Evolutionary conservation across 2,329 filamentous ascomycete species (phyloP), one percentile per base, ranked within the genome.

Genomic region (Penicillium sp.): DNA sequence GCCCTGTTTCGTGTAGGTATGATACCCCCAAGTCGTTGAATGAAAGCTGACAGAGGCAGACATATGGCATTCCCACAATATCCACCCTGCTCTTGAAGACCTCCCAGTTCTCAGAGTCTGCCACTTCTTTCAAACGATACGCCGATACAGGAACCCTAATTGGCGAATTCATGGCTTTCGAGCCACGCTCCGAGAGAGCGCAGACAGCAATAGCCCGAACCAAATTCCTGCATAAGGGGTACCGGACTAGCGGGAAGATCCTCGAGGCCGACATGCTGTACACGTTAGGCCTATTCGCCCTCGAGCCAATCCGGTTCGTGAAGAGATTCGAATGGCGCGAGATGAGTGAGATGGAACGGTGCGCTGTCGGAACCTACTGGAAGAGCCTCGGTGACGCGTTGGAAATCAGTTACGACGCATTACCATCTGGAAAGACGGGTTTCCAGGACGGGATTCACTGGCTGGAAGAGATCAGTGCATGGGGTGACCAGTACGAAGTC

Each of bases 321-420:
- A 69, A 77, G 6, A 71, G 75, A 14, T 89, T 85, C 62, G 89
- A 92, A 66, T 93, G 89, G 88, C 81, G 89, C 2, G 45, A 74
- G 5, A 71, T 90, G 36, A 86, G 81, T 10, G 81, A 86, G 0
- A 78, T 91, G 74, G 89, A 92, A 69, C 67, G 76, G 5, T 88
- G 85, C 56, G 87, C 87, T 0, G 69, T 86, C 19, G 84, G 82
- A 11, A 84, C 82, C 0, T 84, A 88, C 65, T 91, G 87, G 88
- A 89, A 88, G 69, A 78, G 78, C 53, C 74, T 91, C 7, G 88
- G 87, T 4, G 85, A 90, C 61, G 82, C 84, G 55, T 87, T 91
- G 84, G 80, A 77, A 0, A 89, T 91, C 50, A 71, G 73, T 3
- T 82, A 75, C 42, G 68, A 68, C 0, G 61, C 51, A 1, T 68